Conservation (phyloP, 768 basidiomycete genomes). For the Tephrocybe sp. region DNA sequence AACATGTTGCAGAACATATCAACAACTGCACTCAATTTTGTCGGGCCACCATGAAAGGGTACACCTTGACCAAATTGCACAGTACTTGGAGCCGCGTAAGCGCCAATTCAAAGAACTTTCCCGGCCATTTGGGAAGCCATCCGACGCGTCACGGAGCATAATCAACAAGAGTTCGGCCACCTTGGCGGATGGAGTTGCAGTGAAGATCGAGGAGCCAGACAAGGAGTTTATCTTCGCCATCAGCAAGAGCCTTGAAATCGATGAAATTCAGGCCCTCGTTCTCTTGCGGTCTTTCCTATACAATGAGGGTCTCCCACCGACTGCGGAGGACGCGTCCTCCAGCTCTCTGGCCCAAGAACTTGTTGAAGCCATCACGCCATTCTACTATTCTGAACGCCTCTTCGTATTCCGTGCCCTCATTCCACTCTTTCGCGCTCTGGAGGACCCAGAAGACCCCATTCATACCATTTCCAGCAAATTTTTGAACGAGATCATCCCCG, state of each 20-base stretch:
- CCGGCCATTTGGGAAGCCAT: conserved; percentile 72
- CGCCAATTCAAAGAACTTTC: conserved; percentile 54
- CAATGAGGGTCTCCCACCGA: conserved; percentile 68
- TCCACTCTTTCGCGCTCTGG: conserved; percentile 72
- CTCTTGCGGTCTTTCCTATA: conserved; percentile 77
- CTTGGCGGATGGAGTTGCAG: conserved; percentile 61
- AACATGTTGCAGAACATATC: conserved; percentile 52
- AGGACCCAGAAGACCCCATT: conserved; percentile 53
- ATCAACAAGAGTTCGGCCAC: conserved; percentile 69
- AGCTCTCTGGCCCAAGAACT: conserved; percentile 54
- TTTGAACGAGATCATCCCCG: conserved; percentile 61
- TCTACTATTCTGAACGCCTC: conserved; percentile 81
- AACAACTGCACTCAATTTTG: conserved; percentile 60
- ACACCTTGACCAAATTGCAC: conserved; percentile 55
- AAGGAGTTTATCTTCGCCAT: conserved; percentile 72
- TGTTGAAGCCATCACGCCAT: conserved; percentile 71
- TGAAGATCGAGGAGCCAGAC: conserved; percentile 67
- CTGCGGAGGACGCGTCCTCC: conserved; percentile 40
- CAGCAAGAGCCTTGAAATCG: conserved; percentile 71
- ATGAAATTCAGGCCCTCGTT: conserved; percentile 76
- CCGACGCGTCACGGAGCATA: conserved; percentile 61
- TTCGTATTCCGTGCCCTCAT: conserved; percentile 67
- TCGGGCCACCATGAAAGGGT: conserved; percentile 60
- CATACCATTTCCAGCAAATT: conserved; percentile 53
- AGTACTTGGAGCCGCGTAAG: conserved; percentile 58